Conservation (phyloP, 176 grass and related monocot genomes). For the Zea luxurians region DNA sequence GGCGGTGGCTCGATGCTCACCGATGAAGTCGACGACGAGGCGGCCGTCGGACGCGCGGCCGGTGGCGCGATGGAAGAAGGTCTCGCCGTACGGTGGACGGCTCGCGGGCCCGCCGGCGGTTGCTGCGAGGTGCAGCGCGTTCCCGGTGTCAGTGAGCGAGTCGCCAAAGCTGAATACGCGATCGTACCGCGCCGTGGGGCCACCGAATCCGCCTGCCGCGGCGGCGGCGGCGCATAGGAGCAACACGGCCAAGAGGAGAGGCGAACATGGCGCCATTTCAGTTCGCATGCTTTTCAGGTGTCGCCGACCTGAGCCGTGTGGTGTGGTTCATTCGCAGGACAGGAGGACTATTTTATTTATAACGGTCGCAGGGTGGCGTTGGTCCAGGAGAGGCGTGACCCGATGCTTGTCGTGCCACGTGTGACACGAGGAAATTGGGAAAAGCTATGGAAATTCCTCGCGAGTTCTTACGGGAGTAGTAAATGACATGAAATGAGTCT, state of each 20-base stretch:
- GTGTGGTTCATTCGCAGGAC: neutral
- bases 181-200: neutral
- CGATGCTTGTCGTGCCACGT: too few species aligned
- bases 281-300: neutral
- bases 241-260: neutral
- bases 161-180: constrained; percentile 38
- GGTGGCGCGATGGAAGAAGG: constrained; percentile 20
- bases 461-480: too few species aligned
- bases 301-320: neutral
- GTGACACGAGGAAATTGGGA: neutral
- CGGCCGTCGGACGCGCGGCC: constrained; percentile 22
- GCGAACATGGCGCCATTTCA: neutral
- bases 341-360: neutral
- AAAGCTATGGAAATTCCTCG: neutral
- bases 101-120: neutral
- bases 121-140: neutral
- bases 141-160: constrained; percentile 35
- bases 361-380: neutral
- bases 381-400: too few species aligned
- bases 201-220: neutral
- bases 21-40: constrained; percentile 46
- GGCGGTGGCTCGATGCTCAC: neutral
- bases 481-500: too few species aligned
- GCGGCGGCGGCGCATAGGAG: neutral
- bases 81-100: constrained; percentile 15